Percentiles rank a stretch among this genome's conserved stretches.
These are phyloP conservation scores for Aspergillus ustus DNA, from an alignment of 2,329 filamentous ascomycete species.

Conservation along the genomic window DNA sequence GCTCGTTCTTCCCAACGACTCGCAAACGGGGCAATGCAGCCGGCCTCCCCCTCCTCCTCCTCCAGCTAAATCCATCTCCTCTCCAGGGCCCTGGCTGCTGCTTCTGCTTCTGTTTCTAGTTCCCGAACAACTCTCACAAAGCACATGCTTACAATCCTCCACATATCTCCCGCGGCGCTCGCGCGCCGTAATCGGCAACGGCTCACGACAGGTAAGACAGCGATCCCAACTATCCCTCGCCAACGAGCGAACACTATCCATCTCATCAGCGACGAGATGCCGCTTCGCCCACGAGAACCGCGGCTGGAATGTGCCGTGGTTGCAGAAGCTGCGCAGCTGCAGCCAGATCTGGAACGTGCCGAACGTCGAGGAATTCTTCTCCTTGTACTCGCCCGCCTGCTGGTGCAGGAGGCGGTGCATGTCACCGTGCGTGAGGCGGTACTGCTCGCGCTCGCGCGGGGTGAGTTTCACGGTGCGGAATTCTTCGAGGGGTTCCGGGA, in stretches of 20 bases:
- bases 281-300: slow-evolving; percentile 11
- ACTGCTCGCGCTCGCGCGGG: neutral
- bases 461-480: neutral
- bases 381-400: neutral
- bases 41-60: too few relatives aligned
- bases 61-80: too few relatives aligned
- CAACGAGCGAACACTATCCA: slow-evolving; percentile 8
- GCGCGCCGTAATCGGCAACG: neutral
- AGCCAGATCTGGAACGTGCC: slow-evolving; percentile 49
- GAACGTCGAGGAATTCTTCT: slow-evolving; percentile 33
- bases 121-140: slow-evolving; percentile 10
- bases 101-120: too few relatives aligned
- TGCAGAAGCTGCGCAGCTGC: slow-evolving; percentile 14
- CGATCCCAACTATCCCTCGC: slow-evolving; percentile 6
- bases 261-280: slow-evolving; percentile 9
- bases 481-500: slow-evolving; percentile 26
- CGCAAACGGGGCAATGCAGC: slow-evolving; percentile 6
- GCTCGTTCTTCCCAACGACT: neutral
- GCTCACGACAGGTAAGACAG: slow-evolving; percentile 7
- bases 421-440: neutral
- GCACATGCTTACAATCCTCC: slow-evolving; percentile 15
- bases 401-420: slow-evolving; percentile 4
- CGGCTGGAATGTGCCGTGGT: slow-evolving; percentile 13
- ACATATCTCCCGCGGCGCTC: slow-evolving; percentile 2
- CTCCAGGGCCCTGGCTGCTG: too few relatives aligned